Conservation (phyloP, 2,329 filamentous ascomycete genomes). For the Penicillium sp. region DNA sequence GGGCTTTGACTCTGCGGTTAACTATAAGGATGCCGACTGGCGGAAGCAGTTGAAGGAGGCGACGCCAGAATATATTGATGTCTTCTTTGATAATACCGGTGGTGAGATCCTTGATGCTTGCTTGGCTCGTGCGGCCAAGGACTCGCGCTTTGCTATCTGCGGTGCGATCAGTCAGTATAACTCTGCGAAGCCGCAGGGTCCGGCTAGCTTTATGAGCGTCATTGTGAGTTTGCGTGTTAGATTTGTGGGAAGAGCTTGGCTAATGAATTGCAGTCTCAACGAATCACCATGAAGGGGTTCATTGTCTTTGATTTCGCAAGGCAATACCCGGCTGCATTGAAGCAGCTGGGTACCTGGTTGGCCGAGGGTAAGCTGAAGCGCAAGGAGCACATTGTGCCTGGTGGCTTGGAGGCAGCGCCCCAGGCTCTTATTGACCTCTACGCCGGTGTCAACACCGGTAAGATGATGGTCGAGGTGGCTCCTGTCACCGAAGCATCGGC, state of each 20-base stretch:
- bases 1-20: conserved; percentile 67
- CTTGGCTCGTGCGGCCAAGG: conserved; percentile 62
- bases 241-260: not conserved
- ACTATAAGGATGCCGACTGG: conserved; percentile 69
- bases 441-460: conserved; percentile 69
- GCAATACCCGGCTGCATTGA: conserved; percentile 59
- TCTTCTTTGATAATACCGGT: conserved; percentile 75
- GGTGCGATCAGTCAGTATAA: conserved; percentile 73
- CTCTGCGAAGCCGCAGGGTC: conserved; percentile 56
- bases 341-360: conserved; percentile 68
- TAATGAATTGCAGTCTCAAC: conserved; percentile 35
- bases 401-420: conserved; percentile 67
- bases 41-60: conserved; percentile 60
- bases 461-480: conserved; percentile 55
- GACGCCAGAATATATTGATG: conserved; percentile 63
- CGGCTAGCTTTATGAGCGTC: conserved; percentile 50
- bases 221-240: conserved; percentile 34
- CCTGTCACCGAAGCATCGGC: conserved; percentile 35
- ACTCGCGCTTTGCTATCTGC: conserved; percentile 70
- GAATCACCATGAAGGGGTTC: conserved; percentile 66
- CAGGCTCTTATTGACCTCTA: conserved; percentile 66
- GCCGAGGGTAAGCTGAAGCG: conserved; percentile 70
- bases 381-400: conserved; percentile 70
- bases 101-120: conserved; percentile 71
- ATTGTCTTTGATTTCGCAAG: conserved; percentile 69